Evolutionary conservation across 805 yeast genomes (phyloP).

Genomic region (Blastobotrys muscicola): DNA sequence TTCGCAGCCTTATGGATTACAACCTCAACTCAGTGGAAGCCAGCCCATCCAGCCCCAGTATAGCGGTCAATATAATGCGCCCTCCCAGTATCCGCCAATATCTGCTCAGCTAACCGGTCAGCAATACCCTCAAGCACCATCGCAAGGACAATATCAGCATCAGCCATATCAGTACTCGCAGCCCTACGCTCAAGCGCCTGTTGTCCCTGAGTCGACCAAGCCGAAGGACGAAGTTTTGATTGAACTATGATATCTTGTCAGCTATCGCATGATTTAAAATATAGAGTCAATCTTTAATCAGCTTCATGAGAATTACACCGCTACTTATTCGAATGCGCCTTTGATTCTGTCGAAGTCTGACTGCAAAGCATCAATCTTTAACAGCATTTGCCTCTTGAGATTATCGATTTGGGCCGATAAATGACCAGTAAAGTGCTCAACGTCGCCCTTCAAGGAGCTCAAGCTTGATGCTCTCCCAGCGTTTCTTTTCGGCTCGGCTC

Average conservation of each 20-base stretch:
- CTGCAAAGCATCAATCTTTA: too few species aligned
- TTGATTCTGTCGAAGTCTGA: background rate
- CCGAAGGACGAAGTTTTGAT: conserved; percentile 16
- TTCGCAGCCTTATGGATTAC: background rate
- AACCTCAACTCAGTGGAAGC: background rate
- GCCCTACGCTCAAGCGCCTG: conserved; percentile 1
- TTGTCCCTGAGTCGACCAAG: conserved; percentile 12
- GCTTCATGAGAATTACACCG: background rate
- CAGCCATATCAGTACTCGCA: conserved; percentile 5
- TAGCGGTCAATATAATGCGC: too few species aligned
- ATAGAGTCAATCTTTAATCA: background rate
- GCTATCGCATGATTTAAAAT: background rate
- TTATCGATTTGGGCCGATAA: too few species aligned
- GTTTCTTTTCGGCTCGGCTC: too few species aligned
- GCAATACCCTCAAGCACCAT: conserved; percentile 10
- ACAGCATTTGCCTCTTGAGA: too few species aligned
- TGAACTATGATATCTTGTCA: conserved; percentile 11
- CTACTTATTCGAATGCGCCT: background rate
- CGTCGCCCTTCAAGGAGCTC: too few species aligned
- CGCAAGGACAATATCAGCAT: conserved; percentile 3
- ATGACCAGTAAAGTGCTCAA: too few species aligned
- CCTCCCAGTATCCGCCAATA: background rate
- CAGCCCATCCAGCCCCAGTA: too few species aligned
- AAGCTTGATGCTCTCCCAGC: too few species aligned
- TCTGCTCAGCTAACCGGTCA: background rate